Conservation (phyloP, 1,284 basidiomycete genomes). For the Ustanciosporium gigantosporum region DNA sequence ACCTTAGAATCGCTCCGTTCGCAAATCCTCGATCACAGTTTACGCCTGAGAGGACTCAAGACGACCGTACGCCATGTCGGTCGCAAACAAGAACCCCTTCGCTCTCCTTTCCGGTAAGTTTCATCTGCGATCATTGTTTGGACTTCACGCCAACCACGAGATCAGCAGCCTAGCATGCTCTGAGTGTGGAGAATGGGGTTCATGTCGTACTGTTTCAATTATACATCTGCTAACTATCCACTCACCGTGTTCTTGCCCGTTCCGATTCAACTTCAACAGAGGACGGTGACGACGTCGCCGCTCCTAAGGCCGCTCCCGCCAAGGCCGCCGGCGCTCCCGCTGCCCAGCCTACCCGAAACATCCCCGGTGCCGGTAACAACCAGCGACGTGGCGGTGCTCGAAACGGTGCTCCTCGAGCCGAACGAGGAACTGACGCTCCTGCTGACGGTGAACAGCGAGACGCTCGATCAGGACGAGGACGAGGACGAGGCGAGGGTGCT, state of each 20-base stretch:
- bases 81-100: constrained; percentile 61
- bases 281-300: constrained; percentile 47
- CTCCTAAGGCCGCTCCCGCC: constrained; percentile 47
- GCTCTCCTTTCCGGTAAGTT: constrained; percentile 58
- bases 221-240: too few relatives aligned
- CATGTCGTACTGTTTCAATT: too few relatives aligned
- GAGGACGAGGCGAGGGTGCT: constrained; percentile 65
- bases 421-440: constrained; percentile 20
- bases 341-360: constrained; percentile 39
- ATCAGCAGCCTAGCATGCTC: too few relatives aligned
- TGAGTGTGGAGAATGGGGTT: too few relatives aligned
- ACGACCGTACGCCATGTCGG: constrained; percentile 58
- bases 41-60: constrained; percentile 37
- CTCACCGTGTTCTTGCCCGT: too few relatives aligned
- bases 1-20: too few relatives aligned
- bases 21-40: constrained; percentile 12
- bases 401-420: constrained; percentile 40
- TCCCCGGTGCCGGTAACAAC: constrained; percentile 50
- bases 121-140: too few relatives aligned
- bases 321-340: constrained; percentile 47
- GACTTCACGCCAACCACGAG: too few relatives aligned
- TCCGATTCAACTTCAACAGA: too few relatives aligned
- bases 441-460: constrained; percentile 34
- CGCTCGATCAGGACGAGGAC: background rate
- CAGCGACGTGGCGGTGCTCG: constrained; percentile 38